Evolutionary conservation across 805 yeast genomes (phyloP), one percentile per base, ranked within the genome.

Genomic region (Candida awuae): DNA sequence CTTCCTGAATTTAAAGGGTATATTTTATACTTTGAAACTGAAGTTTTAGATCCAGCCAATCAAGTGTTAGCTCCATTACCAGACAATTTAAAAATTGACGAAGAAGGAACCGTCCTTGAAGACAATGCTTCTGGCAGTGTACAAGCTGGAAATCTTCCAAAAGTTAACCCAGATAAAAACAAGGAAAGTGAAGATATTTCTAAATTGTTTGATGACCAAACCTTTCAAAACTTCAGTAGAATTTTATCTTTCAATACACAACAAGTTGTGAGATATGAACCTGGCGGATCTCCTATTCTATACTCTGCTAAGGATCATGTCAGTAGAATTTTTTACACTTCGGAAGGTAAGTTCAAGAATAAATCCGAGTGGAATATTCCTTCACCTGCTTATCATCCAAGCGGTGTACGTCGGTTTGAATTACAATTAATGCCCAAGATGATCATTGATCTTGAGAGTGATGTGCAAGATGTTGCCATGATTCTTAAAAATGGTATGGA

Each of bases 351-450:
- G 29, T 39, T 52, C 15, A 49, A 54, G 23, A 47, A 54, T 3
- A 21, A 32, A 26, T 9, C 17, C 4, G 35, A 50, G 31, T 45
- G 52, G 27, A 41, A 59, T 9, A 61, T 84, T 8, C 86, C 94
- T 9, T 59, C 51, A 0, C 83, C 84, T 4, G 70, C 72, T 2
- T 77, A 63, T 48, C 73, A 81, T 43, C 84, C 85, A 6, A 60
- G 77, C 25, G 68, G 80, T 15, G 30, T 44, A 12, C 69, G 90
- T 48, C 72, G 71, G 23, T 83, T 86, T 54, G 98, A 92, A 59
- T 62, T 90, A 42, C 98, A 92, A 56, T 59, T 92, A 39, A 90
- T 90, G 97, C 98, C 98, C 2, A 85, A 85, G 56, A 75, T 87
- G 38, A 90, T 92, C 38, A 67, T 84, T 36, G 90, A 85, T 52